Evolutionary conservation across 257 asterid species (phyloP).

Genomic region (Henckelia pumila): DNA sequence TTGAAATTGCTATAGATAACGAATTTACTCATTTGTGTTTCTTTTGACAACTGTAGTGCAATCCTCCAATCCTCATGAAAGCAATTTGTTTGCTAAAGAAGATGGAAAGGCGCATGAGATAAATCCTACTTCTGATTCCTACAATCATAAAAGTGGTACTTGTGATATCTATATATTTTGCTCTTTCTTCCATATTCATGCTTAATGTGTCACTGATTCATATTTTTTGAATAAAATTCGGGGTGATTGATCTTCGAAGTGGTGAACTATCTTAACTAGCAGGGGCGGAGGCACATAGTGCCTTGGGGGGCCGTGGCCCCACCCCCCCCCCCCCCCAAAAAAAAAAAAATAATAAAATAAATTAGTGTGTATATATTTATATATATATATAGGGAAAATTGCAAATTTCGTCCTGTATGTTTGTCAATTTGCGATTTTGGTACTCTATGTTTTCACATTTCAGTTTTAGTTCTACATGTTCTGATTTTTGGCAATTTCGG

Average conservation of each 20-base stretch:
- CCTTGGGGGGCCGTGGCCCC: too few species aligned
- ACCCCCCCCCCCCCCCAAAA: too few species aligned
- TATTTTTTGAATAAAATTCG: slow-evolving; percentile 23
- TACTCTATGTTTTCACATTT: too few species aligned
- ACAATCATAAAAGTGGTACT: slow-evolving; percentile 9
- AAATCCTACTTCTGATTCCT: slow-evolving; percentile 26
- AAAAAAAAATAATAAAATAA: too few species aligned
- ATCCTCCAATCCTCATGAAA: slow-evolving; percentile 26
- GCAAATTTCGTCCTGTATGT: too few species aligned
- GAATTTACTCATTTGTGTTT: slow-evolving; percentile 8
- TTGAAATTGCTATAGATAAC: slow-evolving; percentile 12
- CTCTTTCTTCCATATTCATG: slow-evolving; percentile 14
- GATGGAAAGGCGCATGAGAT: slow-evolving; percentile 25
- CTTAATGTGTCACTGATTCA: slow-evolving; percentile 9
- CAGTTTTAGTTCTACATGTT: too few species aligned
- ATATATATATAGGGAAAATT: too few species aligned
- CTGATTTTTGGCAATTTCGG: too few species aligned
- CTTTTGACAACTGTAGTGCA: slow-evolving; percentile 27
- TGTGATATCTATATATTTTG: background rate
- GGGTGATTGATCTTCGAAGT: slow-evolving; percentile 26
- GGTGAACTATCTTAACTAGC: slow-evolving; percentile 24
- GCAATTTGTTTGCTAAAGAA: slow-evolving; percentile 30
- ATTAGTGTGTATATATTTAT: too few species aligned
- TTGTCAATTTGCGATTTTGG: too few species aligned
- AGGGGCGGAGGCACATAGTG: too few species aligned